Evolutionary conservation across 2,329 filamentous ascomycete genomes (phyloP).

Genomic region (Byssothecium circinans): DNA sequence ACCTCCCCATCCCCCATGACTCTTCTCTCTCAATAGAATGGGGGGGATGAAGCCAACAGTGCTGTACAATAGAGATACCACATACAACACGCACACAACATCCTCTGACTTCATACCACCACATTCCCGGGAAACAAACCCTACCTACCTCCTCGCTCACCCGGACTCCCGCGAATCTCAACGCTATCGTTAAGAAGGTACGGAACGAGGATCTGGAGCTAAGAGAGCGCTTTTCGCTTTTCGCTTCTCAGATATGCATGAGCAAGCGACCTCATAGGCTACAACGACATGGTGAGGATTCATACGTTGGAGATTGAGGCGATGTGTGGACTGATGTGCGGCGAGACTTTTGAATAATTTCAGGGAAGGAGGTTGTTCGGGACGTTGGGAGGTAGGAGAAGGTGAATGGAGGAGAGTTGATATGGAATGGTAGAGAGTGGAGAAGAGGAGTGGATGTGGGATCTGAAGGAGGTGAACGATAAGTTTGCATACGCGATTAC

Average conservation of each 20-base stretch:
- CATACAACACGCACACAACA: slow-evolving; percentile 17
- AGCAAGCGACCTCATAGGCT: neutral
- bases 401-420: neutral
- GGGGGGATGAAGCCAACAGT: too few relatives aligned
- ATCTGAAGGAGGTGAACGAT: too few relatives aligned
- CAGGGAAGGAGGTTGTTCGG: slow-evolving; percentile 12
- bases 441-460: too few relatives aligned
- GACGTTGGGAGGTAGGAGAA: slow-evolving; percentile 15
- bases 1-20: too few relatives aligned
- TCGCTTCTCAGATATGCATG: too few relatives aligned
- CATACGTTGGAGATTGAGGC: slow-evolving; percentile 15
- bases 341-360: slow-evolving; percentile 13
- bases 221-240: slow-evolving; percentile 9
- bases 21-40: too few relatives aligned
- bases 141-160: slow-evolving; percentile 12
- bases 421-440: too few relatives aligned
- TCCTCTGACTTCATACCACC: slow-evolving; percentile 9
- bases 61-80: slow-evolving; percentile 20
- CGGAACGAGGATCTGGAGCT: slow-evolving; percentile 13
- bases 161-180: slow-evolving; percentile 6
- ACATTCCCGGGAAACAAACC: slow-evolving; percentile 17
- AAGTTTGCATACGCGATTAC: too few relatives aligned
- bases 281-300: slow-evolving; percentile 6
- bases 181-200: slow-evolving; percentile 8
- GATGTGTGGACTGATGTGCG: slow-evolving; percentile 22